Percentiles rank a stretch among this genome's conserved stretches.
Conservation (phyloP, 2,329 filamentous ascomycete genomes). For the Endoconidiophora polonica region DNA sequence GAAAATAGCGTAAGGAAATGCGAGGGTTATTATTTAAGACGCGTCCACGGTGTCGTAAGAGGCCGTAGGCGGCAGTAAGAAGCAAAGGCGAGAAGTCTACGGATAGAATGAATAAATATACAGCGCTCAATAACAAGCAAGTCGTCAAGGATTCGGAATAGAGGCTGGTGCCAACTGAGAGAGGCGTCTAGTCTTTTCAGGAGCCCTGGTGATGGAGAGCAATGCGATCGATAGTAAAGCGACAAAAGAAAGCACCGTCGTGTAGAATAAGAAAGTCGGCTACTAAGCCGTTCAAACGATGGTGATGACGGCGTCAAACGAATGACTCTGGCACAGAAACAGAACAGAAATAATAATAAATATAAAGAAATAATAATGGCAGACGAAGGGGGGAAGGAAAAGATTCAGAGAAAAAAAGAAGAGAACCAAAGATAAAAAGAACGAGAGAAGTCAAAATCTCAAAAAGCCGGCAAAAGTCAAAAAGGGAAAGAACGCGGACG, state of each 20-base stretch:
- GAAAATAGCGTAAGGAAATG: too few relatives aligned
- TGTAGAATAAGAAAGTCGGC: neutral
- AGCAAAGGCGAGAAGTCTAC: too few relatives aligned
- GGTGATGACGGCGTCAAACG: too few relatives aligned
- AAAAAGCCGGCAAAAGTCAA: neutral
- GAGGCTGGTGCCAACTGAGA: too few relatives aligned
- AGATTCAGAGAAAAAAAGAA: slow-evolving; percentile 6
- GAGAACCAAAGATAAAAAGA: slow-evolving; percentile 5
- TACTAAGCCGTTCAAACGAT: neutral
- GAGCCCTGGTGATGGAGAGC: too few relatives aligned
- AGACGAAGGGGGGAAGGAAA: slow-evolving; percentile 10
- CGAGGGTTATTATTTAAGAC: neutral
- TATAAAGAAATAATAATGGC: neutral
- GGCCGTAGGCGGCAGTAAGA: too few relatives aligned
- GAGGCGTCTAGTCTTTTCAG: too few relatives aligned
- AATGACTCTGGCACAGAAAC: neutral
- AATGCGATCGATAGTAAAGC: neutral
- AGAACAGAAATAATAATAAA: neutral
- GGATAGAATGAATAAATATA: too few relatives aligned
- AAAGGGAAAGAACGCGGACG: neutral
- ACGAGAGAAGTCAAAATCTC: slow-evolving; percentile 1
- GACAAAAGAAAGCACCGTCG: neutral
- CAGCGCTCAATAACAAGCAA: too few relatives aligned
- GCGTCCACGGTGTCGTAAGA: neutral
- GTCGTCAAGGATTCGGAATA: too few relatives aligned